Percentiles rank a stretch among this genome's conserved stretches.
Evolutionary conservation across 768 basidiomycete species (phyloP).

Genomic region (Scleroderma bovista): DNA sequence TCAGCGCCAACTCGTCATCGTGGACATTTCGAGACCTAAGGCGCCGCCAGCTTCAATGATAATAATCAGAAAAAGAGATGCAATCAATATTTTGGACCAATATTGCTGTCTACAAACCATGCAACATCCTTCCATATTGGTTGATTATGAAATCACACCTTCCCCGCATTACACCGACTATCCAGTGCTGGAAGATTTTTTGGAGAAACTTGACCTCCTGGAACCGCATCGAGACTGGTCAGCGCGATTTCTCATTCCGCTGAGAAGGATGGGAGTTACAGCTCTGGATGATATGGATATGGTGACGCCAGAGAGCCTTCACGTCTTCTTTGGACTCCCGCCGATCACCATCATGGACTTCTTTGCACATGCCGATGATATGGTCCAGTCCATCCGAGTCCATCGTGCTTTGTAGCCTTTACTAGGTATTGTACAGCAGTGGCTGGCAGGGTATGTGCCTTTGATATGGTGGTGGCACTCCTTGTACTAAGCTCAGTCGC

Average conservation of each 20-base stretch:
- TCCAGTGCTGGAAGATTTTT: background rate
- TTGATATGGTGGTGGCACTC: no score
- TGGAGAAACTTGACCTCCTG: background rate
- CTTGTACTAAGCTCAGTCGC: no score
- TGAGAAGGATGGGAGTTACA: background rate
- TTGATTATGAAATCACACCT: background rate
- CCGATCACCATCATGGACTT: constrained; percentile 1
- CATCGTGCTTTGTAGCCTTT: background rate
- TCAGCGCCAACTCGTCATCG: no score
- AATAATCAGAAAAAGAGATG: background rate
- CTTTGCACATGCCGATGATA: background rate
- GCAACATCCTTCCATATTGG: background rate
- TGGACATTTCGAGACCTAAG: no score
- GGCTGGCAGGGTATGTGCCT: no score
- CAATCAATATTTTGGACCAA: background rate
- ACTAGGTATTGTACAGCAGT: no score
- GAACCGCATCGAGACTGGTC: constrained; percentile 1
- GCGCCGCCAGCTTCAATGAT: background rate
- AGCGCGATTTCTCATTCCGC: constrained; percentile 1
- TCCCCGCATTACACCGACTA: background rate
- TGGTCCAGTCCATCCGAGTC: background rate
- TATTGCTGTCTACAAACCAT: background rate
- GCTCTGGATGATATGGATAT: constrained; percentile 1
- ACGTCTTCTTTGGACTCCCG: background rate
- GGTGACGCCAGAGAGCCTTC: background rate